phyloP scores from a whole-genome alignment of 352 stramenopile species.

The Globisporangium spiculum region DNA sequence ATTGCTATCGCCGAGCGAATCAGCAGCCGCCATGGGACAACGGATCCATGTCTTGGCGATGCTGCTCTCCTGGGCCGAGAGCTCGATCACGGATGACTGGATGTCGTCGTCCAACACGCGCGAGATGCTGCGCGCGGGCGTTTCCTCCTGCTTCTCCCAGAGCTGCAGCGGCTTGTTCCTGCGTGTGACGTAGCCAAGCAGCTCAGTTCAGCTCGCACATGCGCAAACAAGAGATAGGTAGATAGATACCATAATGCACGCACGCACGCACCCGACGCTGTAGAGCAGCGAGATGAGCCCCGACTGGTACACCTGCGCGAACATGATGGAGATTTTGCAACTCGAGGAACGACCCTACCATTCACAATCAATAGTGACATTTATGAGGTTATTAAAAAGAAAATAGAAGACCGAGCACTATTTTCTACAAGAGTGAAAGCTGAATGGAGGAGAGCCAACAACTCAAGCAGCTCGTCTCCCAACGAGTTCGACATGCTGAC shows the following conservation, averaged over 20 bases:
- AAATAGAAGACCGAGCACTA: too few relatives aligned
- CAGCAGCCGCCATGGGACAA: conserved; percentile 24
- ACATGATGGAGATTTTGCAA: conserved; percentile 24
- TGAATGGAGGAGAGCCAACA: too few relatives aligned
- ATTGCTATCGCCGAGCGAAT: neutral
- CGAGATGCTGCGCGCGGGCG: conserved; percentile 24
- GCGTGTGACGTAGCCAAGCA: neutral
- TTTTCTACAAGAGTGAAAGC: too few relatives aligned
- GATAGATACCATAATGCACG: neutral
- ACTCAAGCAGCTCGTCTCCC: too few relatives aligned
- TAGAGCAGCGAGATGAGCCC: conserved; percentile 61
- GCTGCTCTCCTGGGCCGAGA: conserved; percentile 29
- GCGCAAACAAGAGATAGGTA: neutral
- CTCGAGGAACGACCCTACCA: too few relatives aligned
- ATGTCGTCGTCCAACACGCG: conserved; percentile 56
- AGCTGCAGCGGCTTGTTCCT: conserved; percentile 57
- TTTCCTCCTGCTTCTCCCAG: conserved; percentile 51
- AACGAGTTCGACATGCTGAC: too few relatives aligned
- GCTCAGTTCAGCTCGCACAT: neutral
- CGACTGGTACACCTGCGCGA: conserved; percentile 45
- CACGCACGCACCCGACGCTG: conserved; percentile 46
- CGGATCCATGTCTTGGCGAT: conserved; percentile 47
- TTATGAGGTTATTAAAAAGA: too few relatives aligned
- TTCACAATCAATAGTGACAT: too few relatives aligned
- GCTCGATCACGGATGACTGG: conserved; percentile 58